Evolutionary conservation across 208 protist species (phyloP).

Genomic region (Acanthamoeba castellanii): DNA sequence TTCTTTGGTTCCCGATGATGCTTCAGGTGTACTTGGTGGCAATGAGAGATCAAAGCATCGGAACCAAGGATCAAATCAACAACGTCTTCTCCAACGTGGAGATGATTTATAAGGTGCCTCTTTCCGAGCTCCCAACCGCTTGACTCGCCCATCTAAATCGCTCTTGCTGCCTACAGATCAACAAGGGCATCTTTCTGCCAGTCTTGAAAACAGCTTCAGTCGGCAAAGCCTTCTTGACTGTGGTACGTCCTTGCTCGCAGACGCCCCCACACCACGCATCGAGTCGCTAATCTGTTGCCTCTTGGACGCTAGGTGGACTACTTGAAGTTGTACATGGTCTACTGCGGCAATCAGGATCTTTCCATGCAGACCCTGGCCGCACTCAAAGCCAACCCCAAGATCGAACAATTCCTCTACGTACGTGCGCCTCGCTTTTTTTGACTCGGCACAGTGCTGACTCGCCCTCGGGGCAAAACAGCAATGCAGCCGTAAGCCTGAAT

Average conservation of each 20-base stretch:
- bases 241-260: constrained; percentile 7
- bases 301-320: constrained; percentile 36
- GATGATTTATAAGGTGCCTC: constrained; percentile 61
- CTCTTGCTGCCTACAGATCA: constrained; percentile 16
- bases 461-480: not conserved
- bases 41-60: constrained; percentile 9
- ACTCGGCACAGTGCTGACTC: not conserved
- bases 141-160: not conserved
- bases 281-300: not conserved
- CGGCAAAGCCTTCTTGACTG: constrained; percentile 65
- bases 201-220: constrained; percentile 44
- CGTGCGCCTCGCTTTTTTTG: not conserved
- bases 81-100: constrained; percentile 75
- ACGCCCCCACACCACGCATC: not conserved
- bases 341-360: constrained; percentile 72
- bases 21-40: not conserved
- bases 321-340: constrained; percentile 72
- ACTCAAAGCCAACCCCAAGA: constrained; percentile 40
- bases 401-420: constrained; percentile 62
- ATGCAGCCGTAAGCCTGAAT: constrained; percentile 29
- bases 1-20: not conserved
- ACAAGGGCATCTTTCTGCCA: constrained; percentile 57
- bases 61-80: constrained; percentile 65
- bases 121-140: not conserved
- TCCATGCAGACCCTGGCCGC: constrained; percentile 33